Percentiles rank a stretch among this genome's conserved stretches.
Conservation (phyloP, 768 basidiomycete species). For the Goffeauzyma gilvescens region DNA sequence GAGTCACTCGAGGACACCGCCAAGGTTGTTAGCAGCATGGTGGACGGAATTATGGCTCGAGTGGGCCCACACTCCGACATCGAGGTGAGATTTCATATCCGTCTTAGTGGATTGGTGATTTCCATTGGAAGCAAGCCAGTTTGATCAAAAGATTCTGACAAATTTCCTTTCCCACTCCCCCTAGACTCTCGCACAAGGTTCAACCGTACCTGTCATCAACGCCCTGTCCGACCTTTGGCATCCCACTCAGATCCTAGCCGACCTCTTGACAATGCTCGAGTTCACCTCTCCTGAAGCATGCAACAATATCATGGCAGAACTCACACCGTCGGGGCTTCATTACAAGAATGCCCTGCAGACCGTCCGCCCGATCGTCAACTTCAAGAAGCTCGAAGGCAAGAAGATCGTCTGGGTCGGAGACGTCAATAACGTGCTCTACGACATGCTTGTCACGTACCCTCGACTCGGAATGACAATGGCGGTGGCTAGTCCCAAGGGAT, state of each 20-base stretch:
- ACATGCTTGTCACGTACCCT: conserved; percentile 89
- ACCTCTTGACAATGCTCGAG: conserved; percentile 76
- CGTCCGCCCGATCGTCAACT: conserved; percentile 27
- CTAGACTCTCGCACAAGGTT: conserved; percentile 74
- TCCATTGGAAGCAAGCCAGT: not conserved
- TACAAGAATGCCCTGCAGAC: conserved; percentile 10
- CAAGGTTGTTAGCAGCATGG: conserved; percentile 80
- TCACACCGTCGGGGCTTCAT: conserved; percentile 6
- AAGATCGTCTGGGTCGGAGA: conserved; percentile 90
- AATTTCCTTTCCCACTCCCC: not conserved
- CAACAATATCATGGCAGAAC: not conserved
- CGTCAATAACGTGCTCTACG: conserved; percentile 83
- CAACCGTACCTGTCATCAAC: conserved; percentile 84
- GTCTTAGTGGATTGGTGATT: not conserved
- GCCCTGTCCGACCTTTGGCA: conserved; percentile 92
- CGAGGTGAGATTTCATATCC: conserved; percentile 41
- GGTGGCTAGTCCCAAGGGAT: conserved; percentile 54
- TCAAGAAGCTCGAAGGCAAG: conserved; percentile 48
- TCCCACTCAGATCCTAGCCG: conserved; percentile 85
- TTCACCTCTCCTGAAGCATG: conserved; percentile 19
- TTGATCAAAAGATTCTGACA: too few species aligned
- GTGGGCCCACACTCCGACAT: conserved; percentile 84
- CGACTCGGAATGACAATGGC: conserved; percentile 71
- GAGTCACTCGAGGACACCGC: conserved; percentile 69
- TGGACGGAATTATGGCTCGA: conserved; percentile 87